Evolutionary conservation across 1,139 yeast species (phyloP).

Genomic region (Yamadazyma trypodendri): DNA sequence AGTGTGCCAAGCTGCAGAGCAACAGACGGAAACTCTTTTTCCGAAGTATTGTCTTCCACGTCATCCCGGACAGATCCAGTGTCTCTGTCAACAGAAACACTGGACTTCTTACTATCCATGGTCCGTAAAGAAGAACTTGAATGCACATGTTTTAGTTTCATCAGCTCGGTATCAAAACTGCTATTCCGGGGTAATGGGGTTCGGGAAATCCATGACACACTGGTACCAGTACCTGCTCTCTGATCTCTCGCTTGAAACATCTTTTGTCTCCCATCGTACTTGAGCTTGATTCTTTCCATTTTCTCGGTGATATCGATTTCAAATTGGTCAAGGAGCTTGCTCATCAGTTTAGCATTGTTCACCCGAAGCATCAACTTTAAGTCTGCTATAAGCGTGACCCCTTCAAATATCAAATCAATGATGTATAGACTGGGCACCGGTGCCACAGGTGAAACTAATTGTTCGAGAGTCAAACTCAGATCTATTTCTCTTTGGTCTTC

Average conservation of each 20-base stretch:
- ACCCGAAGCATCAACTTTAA: conserved; percentile 63
- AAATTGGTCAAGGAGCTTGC: conserved; percentile 39
- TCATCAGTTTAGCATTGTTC: conserved; percentile 59
- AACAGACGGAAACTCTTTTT: background rate
- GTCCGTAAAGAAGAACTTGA: conserved; percentile 13
- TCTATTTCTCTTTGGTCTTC: conserved; percentile 13
- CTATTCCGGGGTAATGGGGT: conserved; percentile 8
- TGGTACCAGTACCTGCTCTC: conserved; percentile 4
- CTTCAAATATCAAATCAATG: conserved; percentile 59
- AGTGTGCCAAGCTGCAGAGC: background rate
- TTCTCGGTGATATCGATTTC: conserved; percentile 27
- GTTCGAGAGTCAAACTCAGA: conserved; percentile 43
- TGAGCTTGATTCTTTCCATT: conserved; percentile 12
- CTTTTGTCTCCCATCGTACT: conserved; percentile 8
- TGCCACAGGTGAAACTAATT: conserved; percentile 50
- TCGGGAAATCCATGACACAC: background rate
- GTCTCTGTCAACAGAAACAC: background rate
- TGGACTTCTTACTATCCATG: conserved; percentile 7
- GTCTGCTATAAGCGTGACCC: conserved; percentile 60
- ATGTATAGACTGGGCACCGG: conserved; percentile 53
- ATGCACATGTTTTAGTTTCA: conserved; percentile 6
- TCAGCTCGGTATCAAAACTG: conserved; percentile 11
- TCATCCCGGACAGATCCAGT: too few relatives aligned
- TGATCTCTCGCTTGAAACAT: conserved; percentile 6
- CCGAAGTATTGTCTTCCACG: background rate